Conservation (phyloP, 371 early-diverging fungal species). For the Mortierella sp. region DNA sequence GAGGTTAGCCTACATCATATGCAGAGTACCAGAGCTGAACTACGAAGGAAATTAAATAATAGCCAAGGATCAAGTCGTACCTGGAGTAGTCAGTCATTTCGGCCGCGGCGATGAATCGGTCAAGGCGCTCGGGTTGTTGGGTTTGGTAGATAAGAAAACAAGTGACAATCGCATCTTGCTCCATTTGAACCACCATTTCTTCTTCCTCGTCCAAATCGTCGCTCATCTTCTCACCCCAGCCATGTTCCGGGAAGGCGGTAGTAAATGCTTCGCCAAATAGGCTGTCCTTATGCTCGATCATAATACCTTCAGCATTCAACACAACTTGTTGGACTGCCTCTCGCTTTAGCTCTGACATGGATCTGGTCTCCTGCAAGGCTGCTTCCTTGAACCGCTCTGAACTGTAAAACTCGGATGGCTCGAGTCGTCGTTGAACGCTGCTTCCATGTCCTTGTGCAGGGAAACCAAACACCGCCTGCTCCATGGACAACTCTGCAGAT, state of each 20-base stretch:
- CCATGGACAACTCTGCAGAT: conserved; percentile 34
- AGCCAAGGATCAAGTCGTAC: conserved; percentile 22
- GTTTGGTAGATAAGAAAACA: conserved; percentile 61
- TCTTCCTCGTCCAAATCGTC: conserved; percentile 61
- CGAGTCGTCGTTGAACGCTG: neutral
- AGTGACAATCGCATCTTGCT: conserved; percentile 65
- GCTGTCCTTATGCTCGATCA: conserved; percentile 27
- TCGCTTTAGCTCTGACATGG: conserved; percentile 37
- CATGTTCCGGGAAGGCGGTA: conserved; percentile 37
- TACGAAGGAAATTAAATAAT: neutral
- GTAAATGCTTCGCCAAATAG: conserved; percentile 32
- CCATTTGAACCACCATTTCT: conserved; percentile 59
- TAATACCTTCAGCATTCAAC: conserved; percentile 24
- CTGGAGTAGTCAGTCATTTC: conserved; percentile 29
- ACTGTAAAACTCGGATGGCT: conserved; percentile 4
- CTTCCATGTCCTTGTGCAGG: neutral
- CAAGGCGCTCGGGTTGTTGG: conserved; percentile 44
- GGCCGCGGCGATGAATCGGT: conserved; percentile 42
- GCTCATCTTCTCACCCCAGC: conserved; percentile 44
- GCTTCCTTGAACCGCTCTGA: conserved; percentile 6
- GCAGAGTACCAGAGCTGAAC: neutral
- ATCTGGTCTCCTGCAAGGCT: conserved; percentile 20
- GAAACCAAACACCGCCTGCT: conserved; percentile 44
- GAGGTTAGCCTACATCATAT: neutral
- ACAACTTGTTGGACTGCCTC: conserved; percentile 20